phyloP scores from a whole-genome alignment of 768 basidiomycete genomes.

The Coprinopsis sp. region DNA sequence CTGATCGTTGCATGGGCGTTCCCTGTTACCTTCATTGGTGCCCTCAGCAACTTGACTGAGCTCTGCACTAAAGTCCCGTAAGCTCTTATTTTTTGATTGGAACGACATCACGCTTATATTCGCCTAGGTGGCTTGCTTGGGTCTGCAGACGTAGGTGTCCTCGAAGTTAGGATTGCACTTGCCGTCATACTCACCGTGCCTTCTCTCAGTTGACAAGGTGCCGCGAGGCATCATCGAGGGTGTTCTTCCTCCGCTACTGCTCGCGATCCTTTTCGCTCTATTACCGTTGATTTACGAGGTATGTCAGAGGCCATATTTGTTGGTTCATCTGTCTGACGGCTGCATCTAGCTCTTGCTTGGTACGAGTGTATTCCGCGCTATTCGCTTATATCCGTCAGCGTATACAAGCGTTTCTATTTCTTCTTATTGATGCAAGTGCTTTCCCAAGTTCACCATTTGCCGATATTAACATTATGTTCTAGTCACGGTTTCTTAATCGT shows the following conservation, averaged over 20 bases:
- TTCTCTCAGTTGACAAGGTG: conserved; percentile 27
- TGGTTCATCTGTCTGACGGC: not conserved
- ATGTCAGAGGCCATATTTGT: too few species aligned
- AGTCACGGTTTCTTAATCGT: conserved; percentile 72
- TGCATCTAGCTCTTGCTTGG: conserved; percentile 44
- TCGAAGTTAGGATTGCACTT: not conserved
- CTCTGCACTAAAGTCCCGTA: conserved; percentile 45
- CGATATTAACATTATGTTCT: not conserved
- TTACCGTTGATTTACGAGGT: conserved; percentile 59
- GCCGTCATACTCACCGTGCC: not conserved
- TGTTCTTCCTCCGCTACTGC: conserved; percentile 57
- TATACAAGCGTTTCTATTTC: conserved; percentile 68
- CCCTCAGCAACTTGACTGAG: conserved; percentile 53
- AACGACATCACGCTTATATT: not conserved
- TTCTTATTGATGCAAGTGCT: conserved; percentile 52
- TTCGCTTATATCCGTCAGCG: conserved; percentile 62
- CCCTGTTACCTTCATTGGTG: conserved; percentile 63
- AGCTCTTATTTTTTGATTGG: conserved; percentile 14
- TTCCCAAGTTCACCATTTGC: not conserved
- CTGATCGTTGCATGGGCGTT: conserved; percentile 62
- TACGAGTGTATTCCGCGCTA: conserved; percentile 69
- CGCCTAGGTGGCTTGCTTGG: conserved; percentile 56
- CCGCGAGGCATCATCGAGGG: conserved; percentile 57
- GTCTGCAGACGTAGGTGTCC: conserved; percentile 35
- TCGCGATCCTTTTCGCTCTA: conserved; percentile 59